Percentiles rank a stretch among this genome's conserved stretches.
phyloP scores from a whole-genome alignment of 495 filamentous ascomycete genomes.

The Cryomyces minteri region DNA sequence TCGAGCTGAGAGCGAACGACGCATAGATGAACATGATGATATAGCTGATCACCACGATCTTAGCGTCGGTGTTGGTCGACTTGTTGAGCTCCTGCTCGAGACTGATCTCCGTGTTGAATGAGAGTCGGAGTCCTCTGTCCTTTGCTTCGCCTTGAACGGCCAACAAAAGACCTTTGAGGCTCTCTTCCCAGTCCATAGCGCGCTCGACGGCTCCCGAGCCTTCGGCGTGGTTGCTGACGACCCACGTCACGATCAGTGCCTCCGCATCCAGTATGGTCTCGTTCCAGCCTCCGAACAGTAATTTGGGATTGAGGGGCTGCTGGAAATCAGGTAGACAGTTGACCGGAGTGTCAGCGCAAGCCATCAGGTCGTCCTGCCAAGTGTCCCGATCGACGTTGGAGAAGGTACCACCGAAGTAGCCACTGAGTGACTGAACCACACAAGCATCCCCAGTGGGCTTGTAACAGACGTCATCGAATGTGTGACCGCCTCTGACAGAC shows the following conservation, averaged over 20 bases:
- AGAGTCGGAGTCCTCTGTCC: constrained; percentile 62
- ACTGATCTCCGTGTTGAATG: constrained; percentile 86
- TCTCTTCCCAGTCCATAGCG: constrained; percentile 80
- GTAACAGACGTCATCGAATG: constrained; percentile 75
- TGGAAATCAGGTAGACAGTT: constrained; percentile 69
- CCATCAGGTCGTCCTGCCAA: constrained; percentile 49
- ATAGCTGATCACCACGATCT: constrained; percentile 93
- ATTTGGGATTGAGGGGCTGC: constrained; percentile 66
- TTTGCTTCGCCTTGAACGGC: constrained; percentile 63
- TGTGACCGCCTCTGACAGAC: constrained; percentile 40
- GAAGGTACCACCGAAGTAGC: constrained; percentile 61
- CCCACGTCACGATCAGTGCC: constrained; percentile 85
- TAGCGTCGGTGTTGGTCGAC: constrained; percentile 91
- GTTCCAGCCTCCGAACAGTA: constrained; percentile 71
- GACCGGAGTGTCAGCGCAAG: constrained; percentile 61
- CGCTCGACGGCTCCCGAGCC: constrained; percentile 44
- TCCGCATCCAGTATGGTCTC: constrained; percentile 48
- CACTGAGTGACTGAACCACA: constrained; percentile 77
- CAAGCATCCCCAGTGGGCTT: constrained; percentile 81
- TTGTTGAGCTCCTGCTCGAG: constrained; percentile 90
- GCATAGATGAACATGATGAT: constrained; percentile 98
- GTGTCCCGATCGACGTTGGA: constrained; percentile 36
- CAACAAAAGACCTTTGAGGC: constrained; percentile 48
- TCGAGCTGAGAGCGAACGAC: constrained; percentile 77
- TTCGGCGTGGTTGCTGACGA: constrained; percentile 75